Evolutionary conservation across 768 basidiomycete species (phyloP).

Genomic region (Leucosporidium scottii): DNA sequence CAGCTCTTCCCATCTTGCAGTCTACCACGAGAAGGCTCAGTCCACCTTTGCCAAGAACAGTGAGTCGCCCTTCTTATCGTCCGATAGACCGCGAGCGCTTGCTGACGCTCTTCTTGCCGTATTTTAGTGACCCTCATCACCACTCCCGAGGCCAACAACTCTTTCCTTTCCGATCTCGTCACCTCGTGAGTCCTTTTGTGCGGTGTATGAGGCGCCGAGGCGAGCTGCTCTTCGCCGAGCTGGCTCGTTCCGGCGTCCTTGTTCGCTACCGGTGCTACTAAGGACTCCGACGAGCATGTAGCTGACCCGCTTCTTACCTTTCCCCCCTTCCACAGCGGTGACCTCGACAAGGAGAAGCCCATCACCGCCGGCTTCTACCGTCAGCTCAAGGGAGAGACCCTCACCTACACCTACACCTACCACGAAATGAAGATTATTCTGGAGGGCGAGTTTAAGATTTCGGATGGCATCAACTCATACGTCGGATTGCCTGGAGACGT

Average conservation of each 20-base stretch:
- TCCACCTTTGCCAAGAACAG: constrained; percentile 1
- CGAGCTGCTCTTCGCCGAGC: no score
- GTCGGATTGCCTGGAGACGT: constrained; percentile 3
- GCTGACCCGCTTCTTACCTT: no score
- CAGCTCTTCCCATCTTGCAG: background rate
- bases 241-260: no score
- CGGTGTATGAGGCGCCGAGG: no score
- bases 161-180: constrained; percentile 8
- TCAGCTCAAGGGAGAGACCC: background rate
- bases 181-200: background rate
- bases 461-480: background rate
- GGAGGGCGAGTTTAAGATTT: constrained; percentile 5
- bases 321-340: no score
- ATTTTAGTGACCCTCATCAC: background rate
- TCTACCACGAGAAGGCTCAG: constrained; percentile 5
- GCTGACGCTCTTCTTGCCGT: no score
- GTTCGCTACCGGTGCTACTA: no score
- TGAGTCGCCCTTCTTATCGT: no score
- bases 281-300: no score
- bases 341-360: background rate
- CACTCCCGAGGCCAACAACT: constrained; percentile 8
- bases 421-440: constrained; percentile 6
- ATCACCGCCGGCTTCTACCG: constrained; percentile 12
- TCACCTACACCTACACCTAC: constrained; percentile 7
- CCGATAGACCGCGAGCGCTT: no score